Evolutionary conservation across 305 asterid genomes (phyloP), one percentile per base, ranked within the genome.

Genomic region (Ilex paraguariensis): DNA sequence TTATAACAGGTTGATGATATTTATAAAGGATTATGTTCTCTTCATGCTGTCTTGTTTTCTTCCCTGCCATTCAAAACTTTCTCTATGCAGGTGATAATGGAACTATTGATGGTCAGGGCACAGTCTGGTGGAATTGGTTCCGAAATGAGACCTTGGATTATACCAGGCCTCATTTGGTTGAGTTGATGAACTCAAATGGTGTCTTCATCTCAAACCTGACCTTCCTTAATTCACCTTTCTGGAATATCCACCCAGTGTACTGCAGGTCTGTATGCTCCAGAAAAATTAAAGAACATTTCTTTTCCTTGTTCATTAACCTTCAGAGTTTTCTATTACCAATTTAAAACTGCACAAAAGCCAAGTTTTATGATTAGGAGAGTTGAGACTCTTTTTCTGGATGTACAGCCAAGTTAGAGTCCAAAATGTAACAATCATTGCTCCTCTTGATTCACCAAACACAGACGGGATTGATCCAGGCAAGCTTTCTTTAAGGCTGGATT

Each of bases 381-480:
- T 21, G 28, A 21, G 28, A 21, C 28, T 21, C 28, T 21, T 21
- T 21, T 21, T 21, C 28, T 21, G 28, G 28, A 21, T 21, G 28
- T 1, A 21, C 28, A 21, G 28, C 28, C 28, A 21, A 21, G 28
- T 21, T 21, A 21, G 28, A 21, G 28, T 21, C 28, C 28, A 21
- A 21, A 21, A 21, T 21, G 28, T 21, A 21, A 63, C 67, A 30
- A 63, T 63, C 14, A 30, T 63, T 13, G 67, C 67, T 33, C 67
- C 67, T 10, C 28, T 55, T 36, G 67, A 63, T 36, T 63, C 67
- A 33, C 67, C 67, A 10, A 63, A 63, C 15, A 63, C 67, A 0
- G 67, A 63, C 17, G 67, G 67, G 57, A 63, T 63, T 53, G 59
- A 63, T 53, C 67, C 67, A 21, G 28, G 28, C 28, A 21, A 21